These are phyloP conservation scores for Colletotrichum magnum DNA, from an alignment of 2,329 filamentous ascomycete genomes.

Conservation along the genomic window DNA sequence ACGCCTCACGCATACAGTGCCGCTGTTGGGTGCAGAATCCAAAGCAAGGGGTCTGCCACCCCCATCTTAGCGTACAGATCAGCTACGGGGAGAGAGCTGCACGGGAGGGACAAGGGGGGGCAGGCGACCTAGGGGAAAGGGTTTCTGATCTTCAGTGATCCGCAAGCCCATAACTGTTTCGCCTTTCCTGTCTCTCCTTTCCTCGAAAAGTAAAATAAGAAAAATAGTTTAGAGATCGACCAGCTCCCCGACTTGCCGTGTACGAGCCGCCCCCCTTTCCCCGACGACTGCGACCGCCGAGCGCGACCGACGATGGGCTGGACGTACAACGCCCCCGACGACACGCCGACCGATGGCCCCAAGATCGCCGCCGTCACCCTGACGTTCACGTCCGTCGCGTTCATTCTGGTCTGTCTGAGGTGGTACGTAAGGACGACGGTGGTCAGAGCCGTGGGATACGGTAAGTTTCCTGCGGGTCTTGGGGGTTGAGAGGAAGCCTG, in stretches of 20 bases:
- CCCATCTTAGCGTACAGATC: no score
- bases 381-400: conserved; percentile 48
- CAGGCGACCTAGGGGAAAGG: no score
- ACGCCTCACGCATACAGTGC: no score
- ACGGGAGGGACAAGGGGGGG: no score
- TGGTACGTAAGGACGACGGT: conserved; percentile 52
- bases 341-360: conserved; percentile 52
- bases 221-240: no score
- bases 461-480: conserved; percentile 20
- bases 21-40: no score
- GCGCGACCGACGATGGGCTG: conserved; percentile 48
- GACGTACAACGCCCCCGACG: conserved; percentile 52
- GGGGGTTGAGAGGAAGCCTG: background rate
- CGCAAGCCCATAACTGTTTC: no score
- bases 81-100: no score
- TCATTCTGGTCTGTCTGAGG: conserved; percentile 50
- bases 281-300: background rate
- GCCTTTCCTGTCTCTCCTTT: background rate
- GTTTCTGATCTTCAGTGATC: no score
- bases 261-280: background rate
- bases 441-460: conserved; percentile 51
- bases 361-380: conserved; percentile 49
- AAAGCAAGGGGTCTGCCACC: no score
- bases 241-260: no score
- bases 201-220: background rate